phyloP scores from a whole-genome alignment of 108 stramenopile species.

The Poteriospumella lacustris region DNA sequence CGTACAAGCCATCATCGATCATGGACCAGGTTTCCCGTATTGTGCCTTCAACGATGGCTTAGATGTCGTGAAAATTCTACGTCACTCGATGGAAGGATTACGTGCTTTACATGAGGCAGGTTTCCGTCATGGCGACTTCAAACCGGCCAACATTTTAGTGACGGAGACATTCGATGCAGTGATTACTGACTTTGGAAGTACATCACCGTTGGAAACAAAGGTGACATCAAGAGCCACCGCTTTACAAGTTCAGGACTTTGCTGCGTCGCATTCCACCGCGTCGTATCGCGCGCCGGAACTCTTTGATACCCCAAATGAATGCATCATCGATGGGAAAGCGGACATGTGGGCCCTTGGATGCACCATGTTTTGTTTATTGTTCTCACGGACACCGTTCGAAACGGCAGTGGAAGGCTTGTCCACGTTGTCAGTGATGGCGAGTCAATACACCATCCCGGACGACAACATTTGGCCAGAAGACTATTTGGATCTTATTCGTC shows the following conservation, averaged over 20 bases:
- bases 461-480: background rate
- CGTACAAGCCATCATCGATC: conserved; percentile 13
- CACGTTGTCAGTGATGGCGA: conserved; percentile 13
- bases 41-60: background rate
- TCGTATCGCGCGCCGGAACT: conserved; percentile 93
- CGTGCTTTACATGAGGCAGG: conserved; percentile 16
- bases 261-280: conserved; percentile 63
- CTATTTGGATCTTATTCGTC: background rate
- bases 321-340: conserved; percentile 67
- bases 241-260: conserved; percentile 3
- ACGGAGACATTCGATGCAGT: background rate
- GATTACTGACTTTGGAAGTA: conserved; percentile 29
- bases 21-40: conserved; percentile 15
- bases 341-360: conserved; percentile 93
- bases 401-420: conserved; percentile 20
- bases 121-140: conserved; percentile 22
- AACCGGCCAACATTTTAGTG: conserved; percentile 25
- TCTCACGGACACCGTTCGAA: conserved; percentile 36
- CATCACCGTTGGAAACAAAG: background rate
- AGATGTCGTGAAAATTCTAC: conserved; percentile 14
- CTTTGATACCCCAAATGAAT: conserved; percentile 81
- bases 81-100: background rate
- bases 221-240: background rate
- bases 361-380: conserved; percentile 73
- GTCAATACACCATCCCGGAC: background rate